Conservation (phyloP, 2,329 filamentous ascomycete species). For the Parascedosporium putredinis region DNA sequence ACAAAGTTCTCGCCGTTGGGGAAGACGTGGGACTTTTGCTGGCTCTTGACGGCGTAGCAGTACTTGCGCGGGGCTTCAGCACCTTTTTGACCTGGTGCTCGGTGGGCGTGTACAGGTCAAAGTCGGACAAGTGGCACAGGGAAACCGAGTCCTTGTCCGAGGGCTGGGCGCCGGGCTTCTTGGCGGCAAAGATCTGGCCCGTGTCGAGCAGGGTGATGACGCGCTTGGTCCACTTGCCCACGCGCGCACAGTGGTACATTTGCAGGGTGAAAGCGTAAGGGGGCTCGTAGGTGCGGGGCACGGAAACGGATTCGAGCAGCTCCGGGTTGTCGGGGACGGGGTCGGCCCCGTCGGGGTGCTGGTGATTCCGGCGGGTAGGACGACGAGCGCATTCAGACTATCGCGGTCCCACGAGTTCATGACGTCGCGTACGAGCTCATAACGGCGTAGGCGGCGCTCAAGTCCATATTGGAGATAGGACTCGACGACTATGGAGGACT, state of each 20-base stretch:
- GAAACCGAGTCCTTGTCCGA: constrained; percentile 56
- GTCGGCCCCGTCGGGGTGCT: neutral
- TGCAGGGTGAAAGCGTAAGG: constrained; percentile 59
- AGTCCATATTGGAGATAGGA: constrained; percentile 65
- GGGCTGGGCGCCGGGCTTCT: constrained; percentile 51
- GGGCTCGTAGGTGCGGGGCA: constrained; percentile 45
- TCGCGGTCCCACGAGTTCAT: constrained; percentile 91
- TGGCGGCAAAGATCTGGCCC: constrained; percentile 63
- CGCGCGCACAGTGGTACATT: constrained; percentile 70
- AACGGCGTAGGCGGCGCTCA: constrained; percentile 71
- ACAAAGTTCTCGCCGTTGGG: constrained; percentile 75
- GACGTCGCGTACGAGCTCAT: constrained; percentile 77
- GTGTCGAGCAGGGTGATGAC: constrained; percentile 63
- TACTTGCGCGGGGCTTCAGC: constrained; percentile 71
- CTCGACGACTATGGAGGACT: constrained; percentile 64
- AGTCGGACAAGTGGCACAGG: constrained; percentile 81
- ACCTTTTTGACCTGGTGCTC: constrained; percentile 55
- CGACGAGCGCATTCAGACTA: constrained; percentile 56
- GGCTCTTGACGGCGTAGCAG: constrained; percentile 84
- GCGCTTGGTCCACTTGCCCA: constrained; percentile 82
- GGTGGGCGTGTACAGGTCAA: constrained; percentile 78
- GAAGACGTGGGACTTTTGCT: constrained; percentile 80
- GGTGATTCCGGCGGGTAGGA: constrained; percentile 43
- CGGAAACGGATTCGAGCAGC: constrained; percentile 56
- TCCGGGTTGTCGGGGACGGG: constrained; percentile 40